Conservation (phyloP, 495 filamentous ascomycete genomes). For the Aspergillus sclerotiicarbonarius region DNA sequence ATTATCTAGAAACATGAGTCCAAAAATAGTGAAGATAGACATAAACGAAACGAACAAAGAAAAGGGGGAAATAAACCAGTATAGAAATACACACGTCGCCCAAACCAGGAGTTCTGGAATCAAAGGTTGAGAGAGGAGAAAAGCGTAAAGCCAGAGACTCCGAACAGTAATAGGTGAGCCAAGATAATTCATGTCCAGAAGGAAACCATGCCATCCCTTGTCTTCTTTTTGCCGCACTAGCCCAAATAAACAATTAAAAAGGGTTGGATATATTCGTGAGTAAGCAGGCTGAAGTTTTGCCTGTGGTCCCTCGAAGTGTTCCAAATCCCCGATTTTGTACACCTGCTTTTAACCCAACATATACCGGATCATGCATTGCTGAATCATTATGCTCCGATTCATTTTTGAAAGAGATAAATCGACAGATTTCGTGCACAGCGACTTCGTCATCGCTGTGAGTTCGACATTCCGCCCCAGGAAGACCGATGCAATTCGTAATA, state of each 20-base stretch:
- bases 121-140: conserved; percentile 25
- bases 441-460: neutral
- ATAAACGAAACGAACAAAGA: conserved; percentile 18
- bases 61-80: conserved; percentile 28
- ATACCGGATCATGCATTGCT: neutral
- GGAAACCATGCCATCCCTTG: conserved; percentile 2
- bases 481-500: conserved; percentile 7
- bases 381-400: neutral
- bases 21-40: conserved; percentile 22
- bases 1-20: conserved; percentile 35
- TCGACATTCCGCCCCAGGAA: conserved; percentile 14
- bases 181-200: conserved; percentile 8
- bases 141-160: conserved; percentile 17
- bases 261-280: neutral
- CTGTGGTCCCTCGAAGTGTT: neutral
- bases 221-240: conserved; percentile 14
- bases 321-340: neutral
- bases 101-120: conserved; percentile 32
- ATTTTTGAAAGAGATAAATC: neutral
- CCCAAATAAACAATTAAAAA: conserved; percentile 10
- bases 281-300: neutral
- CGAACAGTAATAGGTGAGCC: conserved; percentile 12
- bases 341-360: neutral
- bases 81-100: conserved; percentile 48
- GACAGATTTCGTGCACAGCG: neutral